A percentile compares a stretch with the other conserved stretches of the same genome.
Evolutionary conservation across 305 asterid species (phyloP).

Genomic region (Withania somnifera): DNA sequence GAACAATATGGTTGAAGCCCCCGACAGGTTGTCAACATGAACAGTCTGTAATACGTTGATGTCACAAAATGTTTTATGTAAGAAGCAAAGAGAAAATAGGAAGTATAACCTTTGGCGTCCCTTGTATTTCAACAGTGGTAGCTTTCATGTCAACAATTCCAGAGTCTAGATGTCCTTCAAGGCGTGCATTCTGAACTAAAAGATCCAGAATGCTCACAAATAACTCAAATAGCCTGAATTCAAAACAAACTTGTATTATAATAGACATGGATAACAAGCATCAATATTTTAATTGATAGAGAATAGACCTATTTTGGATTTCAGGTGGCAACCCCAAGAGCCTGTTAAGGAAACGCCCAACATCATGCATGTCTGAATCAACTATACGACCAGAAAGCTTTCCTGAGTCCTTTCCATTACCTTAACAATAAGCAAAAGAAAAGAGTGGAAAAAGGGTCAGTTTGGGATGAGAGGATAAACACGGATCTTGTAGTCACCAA

Average conservation of each 20-base stretch:
- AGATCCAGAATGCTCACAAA: slow-evolving; percentile 78
- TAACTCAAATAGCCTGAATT: slow-evolving; percentile 83
- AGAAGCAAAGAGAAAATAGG: slow-evolving; percentile 19
- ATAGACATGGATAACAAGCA: slow-evolving; percentile 6
- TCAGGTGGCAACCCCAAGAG: slow-evolving; percentile 91
- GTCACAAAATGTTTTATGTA: slow-evolving; percentile 14
- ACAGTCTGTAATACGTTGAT: slow-evolving; percentile 62
- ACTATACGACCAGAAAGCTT: slow-evolving; percentile 67
- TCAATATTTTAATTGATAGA: slow-evolving; percentile 1
- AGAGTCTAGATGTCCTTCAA: slow-evolving; percentile 88
- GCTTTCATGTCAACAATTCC: slow-evolving; percentile 93
- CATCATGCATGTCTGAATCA: slow-evolving; percentile 95
- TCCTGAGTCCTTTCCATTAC: slow-evolving; percentile 66
- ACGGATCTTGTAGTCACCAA: background rate
- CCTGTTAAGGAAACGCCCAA: slow-evolving; percentile 91
- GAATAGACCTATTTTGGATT: slow-evolving; percentile 73
- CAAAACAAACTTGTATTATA: slow-evolving; percentile 21
- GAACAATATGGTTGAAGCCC: slow-evolving; percentile 83
- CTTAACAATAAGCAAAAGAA: slow-evolving; percentile 27
- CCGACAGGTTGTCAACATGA: slow-evolving; percentile 81
- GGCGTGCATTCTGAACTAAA: slow-evolving; percentile 63
- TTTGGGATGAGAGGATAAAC: background rate
- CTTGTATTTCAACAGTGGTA: slow-evolving; percentile 59
- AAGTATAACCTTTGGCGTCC: slow-evolving; percentile 65
- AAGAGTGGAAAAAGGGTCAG: background rate